Base-by-base conservation (phyloP, 345 rosid genomes). In the Populus davidiana region DNA sequence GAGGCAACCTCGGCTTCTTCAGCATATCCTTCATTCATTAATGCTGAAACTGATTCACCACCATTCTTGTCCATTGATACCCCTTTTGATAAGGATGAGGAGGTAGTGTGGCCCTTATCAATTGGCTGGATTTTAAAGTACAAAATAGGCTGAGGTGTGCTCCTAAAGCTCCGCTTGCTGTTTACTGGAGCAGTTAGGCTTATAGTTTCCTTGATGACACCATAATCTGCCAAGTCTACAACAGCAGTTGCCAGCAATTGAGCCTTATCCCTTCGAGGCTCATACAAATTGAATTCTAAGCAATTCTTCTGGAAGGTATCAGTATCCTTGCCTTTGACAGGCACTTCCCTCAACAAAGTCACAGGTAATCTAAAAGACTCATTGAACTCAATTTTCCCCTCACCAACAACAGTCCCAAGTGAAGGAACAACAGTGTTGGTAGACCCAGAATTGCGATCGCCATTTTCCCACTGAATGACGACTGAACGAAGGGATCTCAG, bases 391-490 rank as follows among this genome's bases (percentile, higher is more conserved):
- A 95, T 93, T 68, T 90, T 95, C 39, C 99, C 99, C 80, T 93
- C 93, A 21, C 89, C 93, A 75, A 88, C 77, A 35, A 87, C 86
- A 70, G 97, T 88, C 23, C 98, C 94, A 56, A 95, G 79, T 25
- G 91, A 86, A 12, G 99, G 98, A 68, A 87, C 85, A 76, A 90
- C 90, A 0, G 86, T 67, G 47, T 82, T 84, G 9, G 99, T 93
- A 10, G 97, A 88, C 29, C 98, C 97, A 1, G 93, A 87, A 41
- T 64, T 86, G 66, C 89, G 90, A 70, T 85, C 93, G 68, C 97
- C 96, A 39, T 93, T 90, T 85, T 91, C 97, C 99, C 99, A 95
- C 56, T 90, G 99, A 49, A 95, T 86, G 10, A 91, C 68, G 74
- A 91, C 97, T 20, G 99, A 91, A 52, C 98, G 93, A 6, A 95